phyloP scores from a whole-genome alignment of 148 eudicot genomes.

The Cornus florida region DNA sequence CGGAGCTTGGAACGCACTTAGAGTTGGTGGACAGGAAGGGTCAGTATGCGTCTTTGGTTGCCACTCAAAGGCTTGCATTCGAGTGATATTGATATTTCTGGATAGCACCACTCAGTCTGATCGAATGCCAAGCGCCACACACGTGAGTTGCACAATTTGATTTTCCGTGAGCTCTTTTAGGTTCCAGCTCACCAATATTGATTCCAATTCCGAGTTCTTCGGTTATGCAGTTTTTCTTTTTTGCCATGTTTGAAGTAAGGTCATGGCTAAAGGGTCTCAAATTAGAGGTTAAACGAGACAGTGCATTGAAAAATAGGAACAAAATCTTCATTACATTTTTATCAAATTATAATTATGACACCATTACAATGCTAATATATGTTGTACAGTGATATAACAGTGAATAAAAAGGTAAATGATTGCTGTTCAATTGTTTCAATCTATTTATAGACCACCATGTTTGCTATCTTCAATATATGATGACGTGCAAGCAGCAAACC shows the following conservation, averaged over 20 bases:
- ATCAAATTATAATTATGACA: background rate
- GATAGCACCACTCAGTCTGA: background rate
- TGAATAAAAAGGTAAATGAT: background rate
- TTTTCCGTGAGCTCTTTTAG: background rate
- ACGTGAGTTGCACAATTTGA: background rate
- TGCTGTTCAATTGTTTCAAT: background rate
- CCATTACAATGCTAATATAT: background rate
- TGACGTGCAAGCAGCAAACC: too few species aligned
- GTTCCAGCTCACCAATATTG: background rate
- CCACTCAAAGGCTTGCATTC: constrained; percentile 90
- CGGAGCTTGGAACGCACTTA: constrained; percentile 88
- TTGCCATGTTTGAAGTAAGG: constrained; percentile 4
- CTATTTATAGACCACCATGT: too few species aligned
- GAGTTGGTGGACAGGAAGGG: constrained; percentile 71
- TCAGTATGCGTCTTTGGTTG: constrained; percentile 86
- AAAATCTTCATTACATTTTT: constrained; percentile 1
- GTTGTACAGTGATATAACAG: constrained; percentile 1
- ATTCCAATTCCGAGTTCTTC: background rate
- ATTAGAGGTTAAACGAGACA: background rate
- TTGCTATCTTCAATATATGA: too few species aligned
- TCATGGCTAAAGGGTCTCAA: constrained; percentile 6
- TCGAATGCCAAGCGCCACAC: background rate
- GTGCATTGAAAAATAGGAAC: background rate
- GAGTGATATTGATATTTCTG: constrained; percentile 42
- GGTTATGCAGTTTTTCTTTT: background rate